Conservation (phyloP, 805 yeast genomes). For the Pichia phayaonensis region DNA sequence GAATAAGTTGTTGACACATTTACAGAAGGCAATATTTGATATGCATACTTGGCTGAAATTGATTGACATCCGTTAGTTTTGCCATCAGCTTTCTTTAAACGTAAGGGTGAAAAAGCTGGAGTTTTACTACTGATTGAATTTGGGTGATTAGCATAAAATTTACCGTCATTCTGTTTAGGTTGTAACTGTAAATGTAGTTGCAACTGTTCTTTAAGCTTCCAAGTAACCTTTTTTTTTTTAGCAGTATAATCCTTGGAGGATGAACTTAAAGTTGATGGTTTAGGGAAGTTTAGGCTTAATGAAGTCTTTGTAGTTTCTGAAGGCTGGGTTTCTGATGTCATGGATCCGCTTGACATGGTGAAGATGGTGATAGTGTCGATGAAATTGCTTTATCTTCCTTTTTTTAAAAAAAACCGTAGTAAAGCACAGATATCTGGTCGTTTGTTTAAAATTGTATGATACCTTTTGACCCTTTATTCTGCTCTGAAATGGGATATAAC, state of each 20-base stretch:
- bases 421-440: too few relatives aligned
- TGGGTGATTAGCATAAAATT: neutral
- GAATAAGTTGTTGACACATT: neutral
- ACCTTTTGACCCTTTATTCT: neutral
- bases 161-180: neutral
- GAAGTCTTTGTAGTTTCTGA: neutral
- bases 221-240: conserved; percentile 4
- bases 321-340: neutral
- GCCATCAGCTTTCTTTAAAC: neutral
- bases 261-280: neutral
- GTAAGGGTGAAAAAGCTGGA: conserved; percentile 5
- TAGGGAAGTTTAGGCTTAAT: neutral
- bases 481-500: neutral
- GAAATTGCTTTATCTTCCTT: neutral
- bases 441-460: too few relatives aligned
- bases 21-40: conserved; percentile 1
- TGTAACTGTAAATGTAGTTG: conserved; percentile 1
- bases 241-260: neutral
- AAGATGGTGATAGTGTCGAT: too few relatives aligned
- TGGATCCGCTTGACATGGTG: neutral
- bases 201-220: conserved; percentile 3
- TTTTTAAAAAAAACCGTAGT: neutral
- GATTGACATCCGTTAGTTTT: neutral
- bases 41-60: neutral
- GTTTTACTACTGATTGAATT: neutral